Evolutionary conservation across 352 stramenopile species (phyloP), one percentile per base, ranked within the genome.

Genomic region (Pythium angustatum): DNA sequence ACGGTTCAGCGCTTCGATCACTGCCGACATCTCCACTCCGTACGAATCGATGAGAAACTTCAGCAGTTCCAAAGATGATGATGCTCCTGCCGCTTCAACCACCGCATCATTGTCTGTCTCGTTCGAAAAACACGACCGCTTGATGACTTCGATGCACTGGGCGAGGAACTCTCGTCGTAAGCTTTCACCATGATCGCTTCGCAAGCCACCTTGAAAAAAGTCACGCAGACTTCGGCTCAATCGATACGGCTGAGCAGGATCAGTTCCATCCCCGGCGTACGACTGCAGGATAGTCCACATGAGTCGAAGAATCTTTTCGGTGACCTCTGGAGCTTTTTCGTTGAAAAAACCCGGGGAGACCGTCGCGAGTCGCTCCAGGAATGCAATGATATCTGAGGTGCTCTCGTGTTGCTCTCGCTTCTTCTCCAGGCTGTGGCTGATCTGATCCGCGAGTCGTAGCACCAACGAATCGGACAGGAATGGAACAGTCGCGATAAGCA

Each of bases 1-100:
- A 17, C 69, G 76, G 72, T 93, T 87, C 5, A 94, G 62, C 1
- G 87, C 79, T 61, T 93, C 83, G 26, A 94, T 79, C 1, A 94
- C 73, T 1, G 75, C 55, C 19, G 79, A 68, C 53, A 91, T 80
- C 38, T 93, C 83, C 24, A 81, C 73, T 41, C 81, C 77, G 52
- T 94, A 93, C 17, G 87, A 92, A 51, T 94, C 84, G 30, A 96
- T 87, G n/a, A 96, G 58, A 36, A 96, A 92, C 63, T 93, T 91
- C 15, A 96, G 75, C 43, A 94, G 61, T 57, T 96, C 87, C 52
- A 94, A 70, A 7, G 86, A 81, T 34, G 91, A 91, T 12, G 82
- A 91, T 2, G 81, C 79, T 26, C 73, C 71, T 7, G 65, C 68
- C 43, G 81, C 75, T 63, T 71, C 33, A 53, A 58, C 24, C 66